Percentiles rank a stretch among this genome's conserved stretches.
Conservation (phyloP, 2,329 filamentous ascomycete genomes). For the Xylaria sp. region DNA sequence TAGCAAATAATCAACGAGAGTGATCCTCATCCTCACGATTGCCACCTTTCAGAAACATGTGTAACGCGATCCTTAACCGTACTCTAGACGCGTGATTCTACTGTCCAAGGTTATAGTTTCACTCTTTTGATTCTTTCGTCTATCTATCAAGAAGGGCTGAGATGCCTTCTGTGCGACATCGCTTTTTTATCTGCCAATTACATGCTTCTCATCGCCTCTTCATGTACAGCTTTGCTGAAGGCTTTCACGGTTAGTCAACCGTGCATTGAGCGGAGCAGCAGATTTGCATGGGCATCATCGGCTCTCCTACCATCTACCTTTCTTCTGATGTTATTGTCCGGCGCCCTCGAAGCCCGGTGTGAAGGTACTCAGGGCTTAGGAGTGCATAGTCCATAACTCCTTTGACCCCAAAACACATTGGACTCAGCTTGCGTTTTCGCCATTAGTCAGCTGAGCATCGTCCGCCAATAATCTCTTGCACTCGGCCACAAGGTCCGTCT, state of each 20-base stretch:
- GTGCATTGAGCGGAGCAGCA: background rate
- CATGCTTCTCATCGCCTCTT: background rate
- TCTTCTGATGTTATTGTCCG: background rate
- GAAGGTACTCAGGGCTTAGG: background rate
- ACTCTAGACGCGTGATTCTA: background rate
- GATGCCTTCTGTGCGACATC: slow-evolving; percentile 1
- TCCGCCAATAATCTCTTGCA: slow-evolving; percentile 32
- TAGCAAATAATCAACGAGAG: background rate
- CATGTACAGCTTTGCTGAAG: background rate
- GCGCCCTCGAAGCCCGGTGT: background rate
- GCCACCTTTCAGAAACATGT: background rate
- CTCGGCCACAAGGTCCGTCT: slow-evolving; percentile 31
- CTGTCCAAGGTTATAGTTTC: background rate
- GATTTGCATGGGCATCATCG: background rate
- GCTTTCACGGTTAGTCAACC: background rate
- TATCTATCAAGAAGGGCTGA: slow-evolving; percentile 14
- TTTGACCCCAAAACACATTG: background rate
- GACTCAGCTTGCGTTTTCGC: slow-evolving; percentile 5
- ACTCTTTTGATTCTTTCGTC: slow-evolving; percentile 16
- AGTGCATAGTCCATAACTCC: background rate
- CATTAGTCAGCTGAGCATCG: slow-evolving; percentile 26
- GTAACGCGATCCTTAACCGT: background rate
- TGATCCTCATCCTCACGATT: background rate
- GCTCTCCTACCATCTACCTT: background rate
- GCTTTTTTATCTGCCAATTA: slow-evolving; percentile 10